Evolutionary conservation across 768 basidiomycete species (phyloP).

Genomic region (Paxillus ammoniavirescens): DNA sequence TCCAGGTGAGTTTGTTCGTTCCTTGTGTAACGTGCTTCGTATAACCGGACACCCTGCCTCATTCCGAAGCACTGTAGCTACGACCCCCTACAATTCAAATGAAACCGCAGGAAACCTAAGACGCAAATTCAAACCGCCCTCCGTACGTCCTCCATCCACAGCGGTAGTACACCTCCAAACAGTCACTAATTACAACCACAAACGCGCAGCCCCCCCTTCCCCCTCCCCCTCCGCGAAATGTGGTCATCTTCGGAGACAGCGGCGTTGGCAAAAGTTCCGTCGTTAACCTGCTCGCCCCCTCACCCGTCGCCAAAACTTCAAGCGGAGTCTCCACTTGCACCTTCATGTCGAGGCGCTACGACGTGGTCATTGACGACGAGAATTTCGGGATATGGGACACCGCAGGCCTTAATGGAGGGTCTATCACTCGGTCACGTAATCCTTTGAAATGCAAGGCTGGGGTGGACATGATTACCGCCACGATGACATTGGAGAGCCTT

Average conservation of each 20-base stretch:
- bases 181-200: background rate
- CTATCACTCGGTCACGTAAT: background rate
- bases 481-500: constrained; percentile 15
- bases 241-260: constrained; percentile 22
- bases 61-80: background rate
- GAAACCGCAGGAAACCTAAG: background rate
- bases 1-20: background rate
- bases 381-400: constrained; percentile 14
- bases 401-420: constrained; percentile 12
- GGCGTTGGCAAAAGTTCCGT: constrained; percentile 18
- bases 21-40: background rate
- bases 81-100: background rate
- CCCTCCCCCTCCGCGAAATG: background rate
- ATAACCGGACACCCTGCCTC: background rate
- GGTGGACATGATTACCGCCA: background rate
- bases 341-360: constrained; percentile 18
- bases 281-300: background rate
- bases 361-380: constrained; percentile 4
- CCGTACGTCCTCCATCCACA: no score
- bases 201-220: background rate
- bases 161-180: no score
- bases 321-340: constrained; percentile 26
- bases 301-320: background rate
- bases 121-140: background rate
- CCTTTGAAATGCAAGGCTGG: background rate